A percentile compares a stretch with the other conserved stretches of the same genome.
phyloP scores from a whole-genome alignment of 441 rosid species.

The Populus hybrid region DNA sequence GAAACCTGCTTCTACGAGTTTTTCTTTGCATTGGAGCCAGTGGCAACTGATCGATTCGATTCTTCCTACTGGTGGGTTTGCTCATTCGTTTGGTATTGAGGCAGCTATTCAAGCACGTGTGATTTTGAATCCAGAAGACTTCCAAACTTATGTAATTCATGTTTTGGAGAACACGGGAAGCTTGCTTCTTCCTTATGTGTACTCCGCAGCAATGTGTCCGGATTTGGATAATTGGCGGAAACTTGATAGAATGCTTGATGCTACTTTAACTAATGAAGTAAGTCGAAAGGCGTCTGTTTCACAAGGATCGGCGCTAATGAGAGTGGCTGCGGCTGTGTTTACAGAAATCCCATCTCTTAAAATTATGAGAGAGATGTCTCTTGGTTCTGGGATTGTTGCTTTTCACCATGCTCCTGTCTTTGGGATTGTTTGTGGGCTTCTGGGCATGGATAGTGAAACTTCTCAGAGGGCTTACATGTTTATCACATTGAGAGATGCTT shows the following conservation, averaged over 20 bases:
- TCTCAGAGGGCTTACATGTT: slow-evolving; percentile 82
- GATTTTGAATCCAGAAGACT: slow-evolving; percentile 45
- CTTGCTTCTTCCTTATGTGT: slow-evolving; percentile 79
- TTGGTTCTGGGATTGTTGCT: slow-evolving; percentile 33
- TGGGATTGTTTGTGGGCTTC: slow-evolving; percentile 77
- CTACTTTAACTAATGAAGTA: slow-evolving; percentile 74
- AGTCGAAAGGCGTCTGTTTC: slow-evolving; percentile 67
- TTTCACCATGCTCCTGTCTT: slow-evolving; percentile 84
- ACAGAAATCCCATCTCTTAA: slow-evolving; percentile 63
- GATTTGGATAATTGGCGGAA: slow-evolving; percentile 43
- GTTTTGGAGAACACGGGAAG: slow-evolving; percentile 72
- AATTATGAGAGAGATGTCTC: slow-evolving; percentile 42
- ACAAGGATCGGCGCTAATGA: slow-evolving; percentile 84
- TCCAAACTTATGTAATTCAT: slow-evolving; percentile 46
- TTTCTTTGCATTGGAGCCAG: slow-evolving; percentile 67
- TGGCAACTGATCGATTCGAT: slow-evolving; percentile 92
- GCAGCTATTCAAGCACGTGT: slow-evolving; percentile 69
- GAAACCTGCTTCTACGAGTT: slow-evolving; percentile 9
- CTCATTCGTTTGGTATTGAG: slow-evolving; percentile 89
- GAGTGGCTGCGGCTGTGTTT: slow-evolving; percentile 69
- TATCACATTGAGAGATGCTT: slow-evolving; percentile 64
- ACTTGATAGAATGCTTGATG: slow-evolving; percentile 56
- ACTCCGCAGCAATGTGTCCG: slow-evolving; percentile 51
- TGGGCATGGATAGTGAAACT: slow-evolving; percentile 58
- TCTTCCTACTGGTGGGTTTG: slow-evolving; percentile 90